phyloP scores from a whole-genome alignment of 495 filamentous ascomycete species.

The Margaritispora aquatica region DNA sequence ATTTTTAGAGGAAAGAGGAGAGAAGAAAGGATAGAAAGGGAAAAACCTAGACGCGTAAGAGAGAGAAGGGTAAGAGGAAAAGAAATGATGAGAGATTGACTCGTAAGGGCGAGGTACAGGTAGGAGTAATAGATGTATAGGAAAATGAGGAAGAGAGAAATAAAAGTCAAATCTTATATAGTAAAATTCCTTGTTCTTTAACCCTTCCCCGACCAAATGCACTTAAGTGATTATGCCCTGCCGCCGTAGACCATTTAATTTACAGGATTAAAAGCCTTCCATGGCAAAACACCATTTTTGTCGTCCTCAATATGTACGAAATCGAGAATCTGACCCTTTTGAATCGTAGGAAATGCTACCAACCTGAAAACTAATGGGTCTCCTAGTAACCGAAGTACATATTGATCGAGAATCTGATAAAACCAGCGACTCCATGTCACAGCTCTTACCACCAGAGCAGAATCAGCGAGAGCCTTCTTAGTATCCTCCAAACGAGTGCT shows the following conservation, averaged over 20 bases:
- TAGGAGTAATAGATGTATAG: not conserved
- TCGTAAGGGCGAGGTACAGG: not conserved
- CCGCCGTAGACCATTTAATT: slow-evolving; percentile 1
- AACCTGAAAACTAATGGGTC: slow-evolving; percentile 2
- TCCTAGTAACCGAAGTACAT: slow-evolving; percentile 2
- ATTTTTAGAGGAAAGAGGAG: not conserved
- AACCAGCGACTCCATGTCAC: slow-evolving; percentile 2
- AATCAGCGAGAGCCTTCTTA: slow-evolving; percentile 2
- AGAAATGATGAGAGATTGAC: not conserved
- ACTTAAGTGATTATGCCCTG: not conserved
- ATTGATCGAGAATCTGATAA: slow-evolving; percentile 1
- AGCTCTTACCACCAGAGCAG: slow-evolving; percentile 4
- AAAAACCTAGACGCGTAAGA: not conserved
- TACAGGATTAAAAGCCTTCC: slow-evolving; percentile 1
- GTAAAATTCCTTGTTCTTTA: not conserved
- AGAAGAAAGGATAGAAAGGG: not conserved
- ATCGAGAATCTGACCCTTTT: slow-evolving; percentile 1
- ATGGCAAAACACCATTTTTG: slow-evolving; percentile 2
- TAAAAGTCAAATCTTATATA: not conserved
- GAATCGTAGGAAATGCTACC: not conserved
- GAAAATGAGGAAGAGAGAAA: not conserved
- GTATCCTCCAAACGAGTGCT: not conserved
- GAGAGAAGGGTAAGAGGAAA: not conserved
- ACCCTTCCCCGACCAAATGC: not conserved
- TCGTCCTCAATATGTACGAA: slow-evolving; percentile 3